Percentiles rank a stretch among this genome's conserved stretches.
Conservation (phyloP, 2,329 filamentous ascomycete species). For the Calonectria pteridis region DNA sequence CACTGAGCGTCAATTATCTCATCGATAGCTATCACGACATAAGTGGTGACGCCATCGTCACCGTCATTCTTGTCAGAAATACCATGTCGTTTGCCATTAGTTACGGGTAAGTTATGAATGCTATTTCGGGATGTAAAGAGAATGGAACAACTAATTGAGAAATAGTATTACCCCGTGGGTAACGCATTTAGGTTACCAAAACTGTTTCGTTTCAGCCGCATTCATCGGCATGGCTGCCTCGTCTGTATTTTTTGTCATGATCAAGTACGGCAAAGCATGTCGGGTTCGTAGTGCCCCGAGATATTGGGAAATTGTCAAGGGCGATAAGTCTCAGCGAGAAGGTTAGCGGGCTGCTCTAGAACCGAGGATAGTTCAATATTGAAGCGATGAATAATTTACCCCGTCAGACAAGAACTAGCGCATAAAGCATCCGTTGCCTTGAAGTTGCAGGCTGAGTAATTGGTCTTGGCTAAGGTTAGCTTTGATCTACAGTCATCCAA, state of each 20-base stretch:
- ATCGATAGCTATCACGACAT: conserved; percentile 57
- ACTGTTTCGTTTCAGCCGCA: conserved; percentile 57
- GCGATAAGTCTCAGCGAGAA: conserved; percentile 12
- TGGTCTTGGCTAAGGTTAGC: no score
- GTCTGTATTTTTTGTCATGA: conserved; percentile 57
- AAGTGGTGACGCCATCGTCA: conserved; percentile 54
- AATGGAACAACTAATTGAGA: not conserved
- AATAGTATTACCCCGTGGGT: conserved; percentile 62
- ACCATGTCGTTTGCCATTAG: conserved; percentile 53
- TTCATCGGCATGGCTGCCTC: conserved; percentile 55
- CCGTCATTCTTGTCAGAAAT: conserved; percentile 55
- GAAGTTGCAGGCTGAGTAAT: no score
- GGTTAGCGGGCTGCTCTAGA: not conserved
- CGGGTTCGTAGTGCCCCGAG: conserved; percentile 33
- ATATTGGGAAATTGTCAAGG: conserved; percentile 30
- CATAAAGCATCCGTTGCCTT: no score
- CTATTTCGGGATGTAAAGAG: rapidly evolving
- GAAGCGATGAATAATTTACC: not conserved
- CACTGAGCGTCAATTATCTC: conserved; percentile 55
- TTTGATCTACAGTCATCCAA: no score
- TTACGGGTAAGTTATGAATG: conserved; percentile 40
- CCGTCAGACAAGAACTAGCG: not conserved
- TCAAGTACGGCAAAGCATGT: conserved; percentile 58
- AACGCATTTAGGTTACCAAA: conserved; percentile 55
- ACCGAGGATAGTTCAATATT: no score